Base-by-base conservation (phyloP, 768 basidiomycete species). In the Pluteus cervinus region DNA sequence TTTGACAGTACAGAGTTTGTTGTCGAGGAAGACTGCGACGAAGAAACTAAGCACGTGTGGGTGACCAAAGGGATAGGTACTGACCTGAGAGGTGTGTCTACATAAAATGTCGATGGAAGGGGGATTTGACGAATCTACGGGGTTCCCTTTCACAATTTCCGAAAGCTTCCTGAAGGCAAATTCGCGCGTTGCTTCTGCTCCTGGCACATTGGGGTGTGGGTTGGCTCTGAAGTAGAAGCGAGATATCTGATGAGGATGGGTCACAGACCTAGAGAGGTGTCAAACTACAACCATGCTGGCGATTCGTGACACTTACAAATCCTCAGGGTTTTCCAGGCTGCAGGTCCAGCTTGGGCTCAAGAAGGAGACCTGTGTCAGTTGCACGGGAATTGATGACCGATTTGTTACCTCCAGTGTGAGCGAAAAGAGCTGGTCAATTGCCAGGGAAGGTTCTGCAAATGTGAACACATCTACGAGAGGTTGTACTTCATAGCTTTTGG, bases 261-360 rank as follows among this genome's bases (percentile, higher is more conserved):
- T 35, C 12, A 48, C 37, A 31, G 57, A 58, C 25, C 79, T 79
- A 37, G 8, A 39, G n/a, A 35, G 25, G 11, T 29, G 17, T 28
- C 16, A 39, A 30, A 35, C 29, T 29, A n/a, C 37, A 29, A 41
- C 26, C 15, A 30, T 21, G 29, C 25, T 33, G 28, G 50, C 30
- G 36, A 52, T 24, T 9, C 33, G 33, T 31, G 16, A 7, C 16
- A 63, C 83, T 55, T 47, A 83, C 80, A 61, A 50, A 14, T 53
- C 44, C 11, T 53, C 44, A 7, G 35, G 33, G 28, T 61, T 54
- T 2, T 57, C 45, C n/a, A 72, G 37, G 5, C 55, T 53, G 43
- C 75, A 79, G 28, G 56, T 55, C 90, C 90, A 92, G 4, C 64
- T 61, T 1, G 86, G 75, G 47, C 88, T 89, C 34, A 88, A 44